These are phyloP conservation scores for Graphilbum sp. DNA, from an alignment of 2,329 filamentous ascomycete genomes.

Conservation along the genomic window DNA sequence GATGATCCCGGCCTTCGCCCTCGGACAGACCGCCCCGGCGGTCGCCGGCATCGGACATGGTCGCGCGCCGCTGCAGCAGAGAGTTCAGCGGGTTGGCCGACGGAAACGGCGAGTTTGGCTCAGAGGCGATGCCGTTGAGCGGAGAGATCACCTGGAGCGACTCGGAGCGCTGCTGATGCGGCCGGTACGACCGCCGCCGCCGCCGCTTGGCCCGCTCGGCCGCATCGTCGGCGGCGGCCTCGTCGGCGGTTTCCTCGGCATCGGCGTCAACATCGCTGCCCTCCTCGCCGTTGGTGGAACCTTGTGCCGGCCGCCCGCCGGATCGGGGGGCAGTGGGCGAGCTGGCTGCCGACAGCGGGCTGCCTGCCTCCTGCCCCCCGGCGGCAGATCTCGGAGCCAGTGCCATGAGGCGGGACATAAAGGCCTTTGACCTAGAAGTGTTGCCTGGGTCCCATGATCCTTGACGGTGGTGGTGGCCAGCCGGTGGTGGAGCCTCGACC, in stretches of 20 bases:
- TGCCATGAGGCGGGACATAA: constrained; percentile 67
- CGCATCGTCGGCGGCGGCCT: constrained; percentile 34
- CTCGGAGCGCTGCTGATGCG: constrained; percentile 33
- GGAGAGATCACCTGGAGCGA: constrained; percentile 26
- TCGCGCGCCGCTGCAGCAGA: constrained; percentile 48
- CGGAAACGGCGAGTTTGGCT: constrained; percentile 23
- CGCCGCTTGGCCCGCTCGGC: constrained; percentile 43
- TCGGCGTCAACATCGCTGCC: constrained; percentile 43
- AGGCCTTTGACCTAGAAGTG: constrained; percentile 40
- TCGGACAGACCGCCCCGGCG: constrained; percentile 54
- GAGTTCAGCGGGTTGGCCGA: constrained; percentile 29
- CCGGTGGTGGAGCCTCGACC: constrained; percentile 21
- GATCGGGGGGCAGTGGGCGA: too few relatives aligned
- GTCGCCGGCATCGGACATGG: constrained; percentile 43
- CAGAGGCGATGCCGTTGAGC: constrained; percentile 15
- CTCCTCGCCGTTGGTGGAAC: constrained; percentile 28
- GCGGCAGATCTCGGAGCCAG: constrained; percentile 40
- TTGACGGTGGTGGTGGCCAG: constrained; percentile 29
- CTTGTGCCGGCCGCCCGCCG: too few relatives aligned
- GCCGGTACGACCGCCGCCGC: constrained; percentile 37
- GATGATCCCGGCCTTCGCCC: constrained; percentile 52
- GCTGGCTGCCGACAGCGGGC: too few relatives aligned
- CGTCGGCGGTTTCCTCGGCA: constrained; percentile 74
- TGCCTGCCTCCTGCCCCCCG: too few relatives aligned
- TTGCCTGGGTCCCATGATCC: constrained; percentile 55